phyloP scores from a whole-genome alignment of 352 stramenopile genomes.

The Globisporangium takayamanum region DNA sequence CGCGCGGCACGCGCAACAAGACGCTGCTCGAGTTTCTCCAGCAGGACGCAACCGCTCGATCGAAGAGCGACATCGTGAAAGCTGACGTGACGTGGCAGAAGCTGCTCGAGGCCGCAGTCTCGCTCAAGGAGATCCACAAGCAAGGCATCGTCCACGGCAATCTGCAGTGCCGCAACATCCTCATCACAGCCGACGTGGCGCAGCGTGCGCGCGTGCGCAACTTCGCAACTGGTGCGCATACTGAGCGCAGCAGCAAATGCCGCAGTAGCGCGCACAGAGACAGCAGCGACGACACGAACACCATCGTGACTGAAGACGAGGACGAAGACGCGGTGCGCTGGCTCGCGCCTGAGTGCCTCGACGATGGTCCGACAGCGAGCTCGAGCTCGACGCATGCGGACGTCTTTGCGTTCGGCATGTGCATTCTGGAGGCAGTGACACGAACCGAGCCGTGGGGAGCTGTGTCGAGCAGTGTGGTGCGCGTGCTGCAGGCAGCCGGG shows the following conservation, averaged over 20 bases:
- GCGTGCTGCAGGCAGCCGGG: neutral
- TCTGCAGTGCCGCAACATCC: conserved; percentile 12
- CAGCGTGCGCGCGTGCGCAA: conserved; percentile 11
- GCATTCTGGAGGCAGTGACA: conserved; percentile 10
- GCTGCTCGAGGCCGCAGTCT: conserved; percentile 7
- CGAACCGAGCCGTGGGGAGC: conserved; percentile 4
- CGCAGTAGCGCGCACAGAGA: neutral
- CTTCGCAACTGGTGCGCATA: neutral
- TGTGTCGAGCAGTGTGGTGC: conserved; percentile 5
- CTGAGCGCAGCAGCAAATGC: neutral
- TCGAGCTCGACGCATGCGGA: neutral
- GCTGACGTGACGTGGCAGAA: conserved; percentile 12
- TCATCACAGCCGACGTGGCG: conserved; percentile 10
- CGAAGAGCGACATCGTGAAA: neutral
- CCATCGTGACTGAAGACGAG: neutral
- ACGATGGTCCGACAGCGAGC: neutral
- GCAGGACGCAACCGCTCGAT: no score
- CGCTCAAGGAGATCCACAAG: conserved; percentile 8
- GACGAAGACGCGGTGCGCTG: conserved; percentile 6
- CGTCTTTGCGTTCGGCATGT: conserved; percentile 10
- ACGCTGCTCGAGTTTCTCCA: conserved; percentile 8
- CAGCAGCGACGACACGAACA: neutral
- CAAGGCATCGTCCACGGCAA: conserved; percentile 9
- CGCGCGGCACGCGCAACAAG: conserved; percentile 2
- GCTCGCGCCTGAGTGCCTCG: conserved; percentile 10